Base-by-base conservation (phyloP, 495 filamentous ascomycete species). In the Tetracladium setigerum region DNA sequence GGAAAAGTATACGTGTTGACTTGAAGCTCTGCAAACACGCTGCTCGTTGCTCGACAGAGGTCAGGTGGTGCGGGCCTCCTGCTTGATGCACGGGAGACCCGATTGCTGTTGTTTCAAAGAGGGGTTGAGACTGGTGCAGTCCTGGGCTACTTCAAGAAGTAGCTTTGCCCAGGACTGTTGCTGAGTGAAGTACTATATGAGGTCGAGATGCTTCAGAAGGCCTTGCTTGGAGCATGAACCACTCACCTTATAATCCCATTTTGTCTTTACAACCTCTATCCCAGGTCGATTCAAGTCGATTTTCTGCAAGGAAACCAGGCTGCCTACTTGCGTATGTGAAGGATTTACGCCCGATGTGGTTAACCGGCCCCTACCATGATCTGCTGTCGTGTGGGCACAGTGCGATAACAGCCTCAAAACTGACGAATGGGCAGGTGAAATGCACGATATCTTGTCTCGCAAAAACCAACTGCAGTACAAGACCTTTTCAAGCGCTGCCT, bases 81-180 rank as follows among this genome's bases (percentile, higher is more conserved):
- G 46, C 46, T 49, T 49, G 10, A 38, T 49, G 46, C 46, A 49
- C 38, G 34, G 44, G 46, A 49, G 46, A 49, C 46, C 38, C 46
- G 46, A 38, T 38, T 49, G 5, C 16, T 41, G 37, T 49, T 49
- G 46, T 49, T 49, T 49, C 4, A 49, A 49, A 24, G 38, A 39
- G 30, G 38, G 42, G 46, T 49, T 49, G 46, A 49, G 46, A 49
- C 4, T 24, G 41, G 38, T 41, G 46, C 46, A 49, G 46, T 49
- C 46, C 46, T 49, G 46, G 46, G 46, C 46, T 24, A 49, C 46
- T 49, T 49, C 46, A 49, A 36, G 42, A 49, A 49, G 46, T 49
- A 49, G 46, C 46, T 49, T 41, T 42, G 46, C 46, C 46, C 46
- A 49, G 46, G 46, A 49, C 46, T 49, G 46, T 49, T 42, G 32